These are phyloP conservation scores for Chaetomium fimeti DNA, from an alignment of 495 filamentous ascomycete species.

Conservation along the genomic window DNA sequence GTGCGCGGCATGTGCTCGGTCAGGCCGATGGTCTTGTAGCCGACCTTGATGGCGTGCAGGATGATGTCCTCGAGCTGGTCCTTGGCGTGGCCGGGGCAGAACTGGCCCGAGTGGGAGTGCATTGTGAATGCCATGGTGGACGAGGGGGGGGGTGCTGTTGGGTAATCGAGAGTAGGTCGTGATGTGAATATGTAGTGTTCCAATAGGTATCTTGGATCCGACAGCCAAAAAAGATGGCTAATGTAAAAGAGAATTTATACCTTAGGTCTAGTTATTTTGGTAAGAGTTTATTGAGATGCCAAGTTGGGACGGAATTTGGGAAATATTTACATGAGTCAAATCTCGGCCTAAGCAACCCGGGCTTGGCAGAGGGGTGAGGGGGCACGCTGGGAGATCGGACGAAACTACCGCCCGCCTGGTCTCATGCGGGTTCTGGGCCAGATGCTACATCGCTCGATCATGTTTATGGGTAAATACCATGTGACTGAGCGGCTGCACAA, in stretches of 20 bases:
- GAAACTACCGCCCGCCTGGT: no score
- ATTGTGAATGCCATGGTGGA: slow-evolving; percentile 89
- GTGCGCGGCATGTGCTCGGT: slow-evolving; percentile 97
- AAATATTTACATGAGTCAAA: neutral
- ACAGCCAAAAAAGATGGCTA: no score
- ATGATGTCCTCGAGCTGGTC: slow-evolving; percentile 82
- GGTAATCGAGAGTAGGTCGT: neutral
- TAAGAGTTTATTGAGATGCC: no score
- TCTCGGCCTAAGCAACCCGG: neutral
- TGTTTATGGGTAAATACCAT: no score
- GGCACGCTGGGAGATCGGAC: no score
- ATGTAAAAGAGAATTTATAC: no score
- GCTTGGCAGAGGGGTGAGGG: no score
- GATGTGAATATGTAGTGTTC: neutral
- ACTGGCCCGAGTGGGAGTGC: slow-evolving; percentile 96
- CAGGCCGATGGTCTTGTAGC: slow-evolving; percentile 78
- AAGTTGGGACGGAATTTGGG: no score
- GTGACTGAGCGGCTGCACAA: no score
- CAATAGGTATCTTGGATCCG: neutral
- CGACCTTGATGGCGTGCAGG: slow-evolving; percentile 69
- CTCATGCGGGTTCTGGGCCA: no score
- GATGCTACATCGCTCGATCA: no score
- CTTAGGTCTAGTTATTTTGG: no score
- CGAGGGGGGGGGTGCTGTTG: neutral
- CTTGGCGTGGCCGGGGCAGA: slow-evolving; percentile 86